Base-by-base conservation (phyloP, 1,139 yeast genomes). In the Entelexis sorbosivorans region DNA sequence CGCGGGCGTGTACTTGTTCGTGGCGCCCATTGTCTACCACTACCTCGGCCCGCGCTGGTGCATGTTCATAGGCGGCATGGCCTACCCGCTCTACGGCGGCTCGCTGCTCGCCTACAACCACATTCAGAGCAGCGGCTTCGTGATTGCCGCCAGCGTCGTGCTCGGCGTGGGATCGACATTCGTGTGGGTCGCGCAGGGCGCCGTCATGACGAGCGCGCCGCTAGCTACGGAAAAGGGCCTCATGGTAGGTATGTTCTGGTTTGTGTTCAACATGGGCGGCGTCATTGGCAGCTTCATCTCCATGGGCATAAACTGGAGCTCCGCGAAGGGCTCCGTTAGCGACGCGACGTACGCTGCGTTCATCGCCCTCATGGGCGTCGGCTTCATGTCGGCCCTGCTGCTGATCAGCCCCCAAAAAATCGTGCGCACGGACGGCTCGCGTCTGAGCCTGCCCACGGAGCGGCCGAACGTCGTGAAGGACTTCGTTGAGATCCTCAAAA, bases 111-210 rank as follows among this genome's bases (percentile, higher is more conserved):
- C 74, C 52, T 77, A 67, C 63, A 68, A 70, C 60, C 74, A 74
- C 59, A 75, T 70, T 54, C 63, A 68, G 55, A 77, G 77, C 59
- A 66, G 65, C 39, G 82, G 78, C 2, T 78, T 76, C 61, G 77
- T 76, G 51, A 73, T 78, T 51, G 75, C 76, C 55, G 73, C 81
- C 16, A 81, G 82, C 52, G 82, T 81, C 17, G 72, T 72, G 61
- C 70, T 78, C 56, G 83, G 83, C 61, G 55, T 76, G 31, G 74
- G 80, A 64, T 83, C 83, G 6, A 68, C 77, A 34, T 65, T 71
- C 50, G 69, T 77, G 47, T 79, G 83, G 83, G 74, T 79, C 42
- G 81, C 80, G 38, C 82, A 78, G 62, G 81, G 81, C 53, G 68
- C 76, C 42, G 71, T 79, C 46, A 73, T 78, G 59, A 73, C 78